phyloP scores from a whole-genome alignment of 352 stramenopile species.

The Globisporangium heterothallicum region DNA sequence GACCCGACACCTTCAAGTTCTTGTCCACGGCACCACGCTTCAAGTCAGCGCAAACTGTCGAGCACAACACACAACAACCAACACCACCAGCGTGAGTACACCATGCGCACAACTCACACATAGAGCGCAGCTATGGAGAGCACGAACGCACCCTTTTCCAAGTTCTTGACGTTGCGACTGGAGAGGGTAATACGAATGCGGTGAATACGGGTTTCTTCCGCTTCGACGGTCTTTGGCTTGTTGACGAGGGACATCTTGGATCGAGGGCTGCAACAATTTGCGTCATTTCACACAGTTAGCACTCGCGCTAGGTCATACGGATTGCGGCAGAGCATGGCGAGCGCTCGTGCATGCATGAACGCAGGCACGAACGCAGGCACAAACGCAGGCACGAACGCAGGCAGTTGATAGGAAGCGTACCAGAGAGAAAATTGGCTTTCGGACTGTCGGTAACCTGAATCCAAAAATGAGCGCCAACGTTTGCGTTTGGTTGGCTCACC shows the following conservation, averaged over 20 bases:
- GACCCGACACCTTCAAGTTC: slow-evolving; percentile 97
- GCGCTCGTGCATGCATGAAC: not conserved
- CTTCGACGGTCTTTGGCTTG: slow-evolving; percentile 85
- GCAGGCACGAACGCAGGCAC: not conserved
- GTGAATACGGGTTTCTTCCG: slow-evolving; percentile 87
- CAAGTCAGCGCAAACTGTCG: slow-evolving; percentile 93
- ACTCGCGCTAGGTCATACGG: not conserved
- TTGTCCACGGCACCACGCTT: slow-evolving; percentile 98
- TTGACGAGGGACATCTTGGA: slow-evolving; percentile 86
- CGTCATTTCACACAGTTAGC: not conserved
- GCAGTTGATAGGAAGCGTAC: slow-evolving; percentile 27
- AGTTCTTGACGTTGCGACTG: slow-evolving; percentile 98
- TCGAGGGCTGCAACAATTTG: slow-evolving; percentile 56
- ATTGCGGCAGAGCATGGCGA: not conserved
- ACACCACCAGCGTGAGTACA: not conserved
- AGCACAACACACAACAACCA: not conserved
- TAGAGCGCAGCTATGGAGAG: not conserved
- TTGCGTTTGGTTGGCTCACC: slow-evolving; percentile 10
- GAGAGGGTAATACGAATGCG: slow-evolving; percentile 99
- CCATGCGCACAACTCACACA: not conserved
- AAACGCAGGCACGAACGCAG: slow-evolving; percentile 13
- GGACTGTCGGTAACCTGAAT: slow-evolving; percentile 90
- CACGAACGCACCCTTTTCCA: slow-evolving; percentile 91
- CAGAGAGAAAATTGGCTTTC: slow-evolving; percentile 57
- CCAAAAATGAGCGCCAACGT: slow-evolving; percentile 51